Base-by-base conservation (phyloP, 139 green algal genomes). In the Tetraselmis chui region DNA sequence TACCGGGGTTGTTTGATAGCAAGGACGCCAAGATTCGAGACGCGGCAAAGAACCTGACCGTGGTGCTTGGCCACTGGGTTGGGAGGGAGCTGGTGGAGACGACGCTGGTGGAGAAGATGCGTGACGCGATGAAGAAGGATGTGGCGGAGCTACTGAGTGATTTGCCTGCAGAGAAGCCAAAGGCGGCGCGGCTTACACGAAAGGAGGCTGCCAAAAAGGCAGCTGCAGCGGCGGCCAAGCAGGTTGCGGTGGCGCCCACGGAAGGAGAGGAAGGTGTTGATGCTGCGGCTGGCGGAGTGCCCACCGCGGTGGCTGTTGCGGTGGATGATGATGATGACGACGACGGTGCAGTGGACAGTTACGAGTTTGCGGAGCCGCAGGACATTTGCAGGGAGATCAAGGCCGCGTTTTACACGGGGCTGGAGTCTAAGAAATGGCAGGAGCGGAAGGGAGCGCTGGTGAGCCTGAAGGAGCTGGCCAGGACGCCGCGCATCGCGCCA, bases 71-170 rank as follows among this genome's bases (percentile, higher is more conserved):
- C 0, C 83, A 90, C 18, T 98, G 92, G 89, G 83, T 97, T 77
- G 95, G 96, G 1, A 58, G 87, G 2, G 89, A 91, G 30, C 80
- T 88, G 1, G 90, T 99, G 30, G 83, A 91, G n/a, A 82, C 83
- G 1, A 80, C 91, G 26, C 83, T 99, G 76, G 90, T 96, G 59
- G 91, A 95, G 5, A 94, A 95, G 81, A 94, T 99, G 90, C 85
- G 91, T 0, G 95, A 97, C 30, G 91, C 89, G 0, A 97, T 97
- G 92, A 93, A 93, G 24, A 94, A 94, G 27, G 94, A 98, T n/a
- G 88, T 98, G 45, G 90, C 94, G 74, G 89, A 89, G 76, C 80
- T 90, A 2, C 76, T 92, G 27, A 83, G 81, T 59, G 31, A 2
- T 2, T 28, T 86, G 29, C 80, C 32, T 18, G 18, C 67, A 0